Conservation (phyloP, 495 filamentous ascomycete species). For the Beverwykella pulmonaria region DNA sequence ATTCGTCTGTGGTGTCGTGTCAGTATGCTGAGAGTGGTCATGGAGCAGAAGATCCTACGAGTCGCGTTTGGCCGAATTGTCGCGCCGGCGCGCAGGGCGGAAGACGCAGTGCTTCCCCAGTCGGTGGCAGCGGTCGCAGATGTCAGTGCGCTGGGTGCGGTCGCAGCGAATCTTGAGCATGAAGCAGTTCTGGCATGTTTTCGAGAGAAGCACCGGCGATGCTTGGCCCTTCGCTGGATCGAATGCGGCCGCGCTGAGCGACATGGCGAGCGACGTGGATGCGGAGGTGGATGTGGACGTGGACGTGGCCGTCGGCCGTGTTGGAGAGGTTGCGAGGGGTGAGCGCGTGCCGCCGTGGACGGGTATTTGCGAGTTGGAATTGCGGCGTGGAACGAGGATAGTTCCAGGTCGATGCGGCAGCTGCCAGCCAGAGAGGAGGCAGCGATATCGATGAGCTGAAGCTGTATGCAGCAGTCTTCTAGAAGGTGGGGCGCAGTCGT, state of each 20-base stretch:
- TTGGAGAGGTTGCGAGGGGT: neutral
- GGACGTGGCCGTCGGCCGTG: neutral
- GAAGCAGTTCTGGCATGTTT: conserved; percentile 35
- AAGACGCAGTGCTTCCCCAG: conserved; percentile 35
- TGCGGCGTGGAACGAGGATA: neutral
- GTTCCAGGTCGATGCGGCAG: neutral
- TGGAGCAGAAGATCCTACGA: conserved; percentile 8
- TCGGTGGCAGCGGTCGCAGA: conserved; percentile 30
- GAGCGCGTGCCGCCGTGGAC: neutral
- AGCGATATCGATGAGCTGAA: neutral
- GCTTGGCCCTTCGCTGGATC: neutral
- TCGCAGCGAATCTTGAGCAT: conserved; percentile 34
- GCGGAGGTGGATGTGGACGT: neutral
- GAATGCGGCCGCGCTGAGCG: conserved; percentile 4
- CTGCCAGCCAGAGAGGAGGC: neutral
- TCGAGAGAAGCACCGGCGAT: conserved; percentile 25
- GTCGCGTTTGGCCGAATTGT: conserved; percentile 32
- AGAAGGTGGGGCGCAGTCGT: neutral
- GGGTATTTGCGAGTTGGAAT: no score
- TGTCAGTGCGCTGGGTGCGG: conserved; percentile 25
- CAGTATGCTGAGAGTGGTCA: neutral
- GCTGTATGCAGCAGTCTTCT: neutral
- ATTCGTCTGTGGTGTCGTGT: conserved; percentile 14
- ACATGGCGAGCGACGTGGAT: neutral
- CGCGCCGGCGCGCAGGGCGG: conserved; percentile 30